Conservation (phyloP, 495 filamentous ascomycete genomes). For the Aspergillus ostianus region DNA sequence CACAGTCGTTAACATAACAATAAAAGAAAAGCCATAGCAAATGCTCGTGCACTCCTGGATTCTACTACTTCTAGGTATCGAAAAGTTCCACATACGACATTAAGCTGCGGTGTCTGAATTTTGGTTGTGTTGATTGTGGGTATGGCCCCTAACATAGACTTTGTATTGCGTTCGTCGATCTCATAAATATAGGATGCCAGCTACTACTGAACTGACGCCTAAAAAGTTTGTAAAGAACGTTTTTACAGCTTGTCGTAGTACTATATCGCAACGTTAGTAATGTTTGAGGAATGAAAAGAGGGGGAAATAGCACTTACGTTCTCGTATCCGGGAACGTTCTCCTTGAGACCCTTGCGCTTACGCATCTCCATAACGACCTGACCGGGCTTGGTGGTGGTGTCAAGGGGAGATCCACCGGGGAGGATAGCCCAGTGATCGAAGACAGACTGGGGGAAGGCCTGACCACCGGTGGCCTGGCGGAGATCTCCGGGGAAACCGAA, state of each 20-base stretch:
- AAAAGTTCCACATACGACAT: slow-evolving; percentile 28
- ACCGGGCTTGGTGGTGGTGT: slow-evolving; percentile 81
- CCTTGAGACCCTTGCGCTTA: slow-evolving; percentile 99
- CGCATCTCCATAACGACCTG: slow-evolving; percentile 83
- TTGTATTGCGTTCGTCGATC: slow-evolving; percentile 54
- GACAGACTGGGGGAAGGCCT: slow-evolving; percentile 97
- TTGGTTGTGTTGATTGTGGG: slow-evolving; percentile 25
- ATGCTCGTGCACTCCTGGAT: slow-evolving; percentile 27
- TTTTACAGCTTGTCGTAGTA: slow-evolving; percentile 99
- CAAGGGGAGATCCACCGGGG: slow-evolving; percentile 90
- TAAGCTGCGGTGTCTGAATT: slow-evolving; percentile 23
- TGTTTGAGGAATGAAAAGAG: background rate
- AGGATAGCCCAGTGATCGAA: slow-evolving; percentile 98
- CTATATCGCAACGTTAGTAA: slow-evolving; percentile 59
- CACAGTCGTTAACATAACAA: slow-evolving; percentile 31
- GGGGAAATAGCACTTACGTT: slow-evolving; percentile 69
- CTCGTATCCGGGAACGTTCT: slow-evolving; percentile 80
- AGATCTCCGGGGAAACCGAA: slow-evolving; percentile 99
- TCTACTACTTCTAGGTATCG: slow-evolving; percentile 34
- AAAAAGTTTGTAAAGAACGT: slow-evolving; percentile 37
- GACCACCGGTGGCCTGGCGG: slow-evolving; percentile 85
- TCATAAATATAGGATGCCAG: slow-evolving; percentile 48
- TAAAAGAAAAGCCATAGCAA: slow-evolving; percentile 28
- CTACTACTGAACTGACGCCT: slow-evolving; percentile 32
- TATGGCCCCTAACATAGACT: slow-evolving; percentile 34